These are phyloP conservation scores for Termitomyces bulborhizus DNA, from an alignment of 768 basidiomycete species.

Conservation along the genomic window DNA sequence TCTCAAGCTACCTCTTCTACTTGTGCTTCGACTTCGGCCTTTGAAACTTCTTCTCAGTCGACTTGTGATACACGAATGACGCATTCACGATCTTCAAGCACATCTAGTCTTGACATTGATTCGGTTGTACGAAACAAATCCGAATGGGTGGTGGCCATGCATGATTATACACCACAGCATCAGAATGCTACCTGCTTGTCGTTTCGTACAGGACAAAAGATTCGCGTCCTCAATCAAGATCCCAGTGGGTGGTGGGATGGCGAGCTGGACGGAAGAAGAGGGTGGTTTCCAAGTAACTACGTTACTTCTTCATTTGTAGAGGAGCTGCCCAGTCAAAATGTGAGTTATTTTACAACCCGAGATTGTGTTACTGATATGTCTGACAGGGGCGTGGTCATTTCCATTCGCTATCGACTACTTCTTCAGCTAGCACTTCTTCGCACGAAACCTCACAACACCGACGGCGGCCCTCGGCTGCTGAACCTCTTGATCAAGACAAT, in stretches of 20 bases:
- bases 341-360: slow-evolving; percentile 21
- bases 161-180: slow-evolving; percentile 77
- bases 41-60: slow-evolving; percentile 29
- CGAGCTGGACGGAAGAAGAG: slow-evolving; percentile 79
- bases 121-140: slow-evolving; percentile 42
- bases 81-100: slow-evolving; percentile 32
- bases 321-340: slow-evolving; percentile 42
- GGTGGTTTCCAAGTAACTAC: slow-evolving; percentile 99
- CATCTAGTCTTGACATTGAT: slow-evolving; percentile 37
- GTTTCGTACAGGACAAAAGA: slow-evolving; percentile 87
- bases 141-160: slow-evolving; percentile 87
- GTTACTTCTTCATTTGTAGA: slow-evolving; percentile 62
- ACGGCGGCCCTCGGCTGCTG: slow-evolving; percentile 40
- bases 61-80: slow-evolving; percentile 12
- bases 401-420: slow-evolving; percentile 45
- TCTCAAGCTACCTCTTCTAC: slow-evolving; percentile 51
- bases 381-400: slow-evolving; percentile 35
- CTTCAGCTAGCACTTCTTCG: slow-evolving; percentile 46
- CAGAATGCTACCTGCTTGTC: slow-evolving; percentile 76
- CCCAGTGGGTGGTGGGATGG: slow-evolving; percentile 98
- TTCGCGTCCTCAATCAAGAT: slow-evolving; percentile 86
- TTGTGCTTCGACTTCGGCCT: slow-evolving; percentile 47
- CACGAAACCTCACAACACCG: slow-evolving; percentile 24
- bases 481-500: slow-evolving; percentile 41
- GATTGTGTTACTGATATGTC: slow-evolving; percentile 1